phyloP scores from a whole-genome alignment of 352 stramenopile species.

The Phytophthora chlamydospora region DNA sequence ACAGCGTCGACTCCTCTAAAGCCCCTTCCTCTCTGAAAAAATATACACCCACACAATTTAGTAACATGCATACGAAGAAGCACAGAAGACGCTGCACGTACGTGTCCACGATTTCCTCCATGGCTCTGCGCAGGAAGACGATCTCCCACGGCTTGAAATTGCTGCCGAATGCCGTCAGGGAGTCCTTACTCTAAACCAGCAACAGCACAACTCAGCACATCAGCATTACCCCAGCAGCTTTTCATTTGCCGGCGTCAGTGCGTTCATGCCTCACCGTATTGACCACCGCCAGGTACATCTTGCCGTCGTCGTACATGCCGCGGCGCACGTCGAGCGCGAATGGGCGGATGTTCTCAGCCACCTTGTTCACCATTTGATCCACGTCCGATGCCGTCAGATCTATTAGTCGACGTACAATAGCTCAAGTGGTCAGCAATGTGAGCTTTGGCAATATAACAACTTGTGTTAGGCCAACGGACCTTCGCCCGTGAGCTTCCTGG shows the following conservation, averaged over 20 bases:
- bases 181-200: conserved; percentile 66
- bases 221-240: no score
- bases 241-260: not conserved
- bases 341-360: conserved; percentile 59
- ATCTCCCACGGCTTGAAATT: conserved; percentile 88
- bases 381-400: conserved; percentile 61
- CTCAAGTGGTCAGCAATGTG: not conserved
- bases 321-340: conserved; percentile 80
- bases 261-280: conserved; percentile 58
- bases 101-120: conserved; percentile 83
- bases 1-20: conserved; percentile 66
- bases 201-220: not conserved
- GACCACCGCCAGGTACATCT: conserved; percentile 81
- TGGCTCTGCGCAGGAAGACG: conserved; percentile 81
- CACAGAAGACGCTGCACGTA: conserved; percentile 17
- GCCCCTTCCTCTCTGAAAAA: conserved; percentile 60
- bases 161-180: conserved; percentile 72
- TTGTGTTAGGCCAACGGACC: conserved; percentile 30
- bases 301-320: conserved; percentile 82
- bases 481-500: conserved; percentile 69
- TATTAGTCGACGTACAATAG: conserved; percentile 14
- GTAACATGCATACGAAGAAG: not conserved
- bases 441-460: not conserved
- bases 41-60: conserved; percentile 5
- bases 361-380: conserved; percentile 68